Evolutionary conservation across 2,329 filamentous ascomycete species (phyloP).

Genomic region (Eutypa lata): DNA sequence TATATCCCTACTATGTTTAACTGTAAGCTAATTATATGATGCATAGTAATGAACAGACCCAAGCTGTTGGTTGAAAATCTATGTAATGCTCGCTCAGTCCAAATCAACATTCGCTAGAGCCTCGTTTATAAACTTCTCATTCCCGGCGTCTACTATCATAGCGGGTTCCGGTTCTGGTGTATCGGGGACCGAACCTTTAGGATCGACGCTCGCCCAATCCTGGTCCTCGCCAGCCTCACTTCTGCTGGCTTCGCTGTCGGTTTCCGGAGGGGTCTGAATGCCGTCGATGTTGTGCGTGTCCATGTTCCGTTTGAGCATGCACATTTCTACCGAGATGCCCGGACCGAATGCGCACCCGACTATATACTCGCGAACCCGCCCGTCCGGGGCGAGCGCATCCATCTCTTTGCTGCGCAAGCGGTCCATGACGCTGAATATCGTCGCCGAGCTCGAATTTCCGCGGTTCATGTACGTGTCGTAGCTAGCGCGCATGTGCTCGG

Average conservation of each 20-base stretch:
- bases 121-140: constrained; percentile 17
- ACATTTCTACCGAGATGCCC: constrained; percentile 67
- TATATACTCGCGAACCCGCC: constrained; percentile 52
- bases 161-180: constrained; percentile 9
- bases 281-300: constrained; percentile 28
- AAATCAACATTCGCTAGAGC: constrained; percentile 9
- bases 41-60: too few species aligned
- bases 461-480: constrained; percentile 66
- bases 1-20: too few species aligned
- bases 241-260: constrained; percentile 46
- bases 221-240: constrained; percentile 38
- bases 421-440: constrained; percentile 66
- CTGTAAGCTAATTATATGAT: too few species aligned
- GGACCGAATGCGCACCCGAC: constrained; percentile 69
- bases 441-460: constrained; percentile 68
- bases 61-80: too few species aligned
- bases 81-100: constrained; percentile 3
- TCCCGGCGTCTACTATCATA: neutral
- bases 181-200: constrained; percentile 16
- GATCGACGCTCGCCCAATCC: constrained; percentile 25
- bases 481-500: constrained; percentile 66
- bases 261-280: constrained; percentile 52
- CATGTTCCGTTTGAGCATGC: constrained; percentile 55
- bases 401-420: constrained; percentile 57
- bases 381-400: constrained; percentile 52